phyloP scores from a whole-genome alignment of 345 rosid genomes.

The Abelmoschus esculentus region DNA sequence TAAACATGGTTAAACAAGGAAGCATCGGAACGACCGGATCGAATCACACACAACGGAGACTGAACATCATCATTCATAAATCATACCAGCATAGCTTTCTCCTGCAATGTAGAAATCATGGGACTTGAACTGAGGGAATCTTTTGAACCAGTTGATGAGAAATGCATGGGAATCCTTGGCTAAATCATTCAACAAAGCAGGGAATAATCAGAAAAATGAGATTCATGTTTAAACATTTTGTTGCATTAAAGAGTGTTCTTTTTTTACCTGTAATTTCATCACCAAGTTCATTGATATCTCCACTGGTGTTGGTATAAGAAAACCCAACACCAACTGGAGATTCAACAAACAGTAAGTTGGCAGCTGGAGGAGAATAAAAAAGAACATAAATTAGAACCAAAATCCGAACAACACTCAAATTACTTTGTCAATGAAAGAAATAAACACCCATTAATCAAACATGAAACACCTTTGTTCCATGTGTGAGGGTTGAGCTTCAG shows the following conservation, averaged over 20 bases:
- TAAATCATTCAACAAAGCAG: constrained; percentile 7
- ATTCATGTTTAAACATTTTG: neutral
- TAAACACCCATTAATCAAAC: neutral
- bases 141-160: constrained; percentile 57
- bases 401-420: neutral
- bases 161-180: constrained; percentile 50
- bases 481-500: constrained; percentile 52
- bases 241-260: neutral
- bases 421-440: neutral
- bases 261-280: constrained; percentile 43
- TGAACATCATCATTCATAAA: constrained; percentile 10
- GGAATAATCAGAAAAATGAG: neutral
- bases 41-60: neutral
- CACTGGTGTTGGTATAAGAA: constrained; percentile 45
- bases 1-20: neutral
- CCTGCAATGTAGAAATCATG: constrained; percentile 57
- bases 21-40: neutral
- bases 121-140: constrained; percentile 59
- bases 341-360: constrained; percentile 61
- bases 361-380: constrained; percentile 24
- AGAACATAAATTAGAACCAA: neutral
- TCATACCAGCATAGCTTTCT: constrained; percentile 66
- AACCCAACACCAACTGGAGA: constrained; percentile 66
- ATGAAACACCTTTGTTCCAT: constrained; percentile 57
- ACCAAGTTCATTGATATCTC: constrained; percentile 43